Conservation (phyloP, 768 basidiomycete species). For the Termitomyces sp. region DNA sequence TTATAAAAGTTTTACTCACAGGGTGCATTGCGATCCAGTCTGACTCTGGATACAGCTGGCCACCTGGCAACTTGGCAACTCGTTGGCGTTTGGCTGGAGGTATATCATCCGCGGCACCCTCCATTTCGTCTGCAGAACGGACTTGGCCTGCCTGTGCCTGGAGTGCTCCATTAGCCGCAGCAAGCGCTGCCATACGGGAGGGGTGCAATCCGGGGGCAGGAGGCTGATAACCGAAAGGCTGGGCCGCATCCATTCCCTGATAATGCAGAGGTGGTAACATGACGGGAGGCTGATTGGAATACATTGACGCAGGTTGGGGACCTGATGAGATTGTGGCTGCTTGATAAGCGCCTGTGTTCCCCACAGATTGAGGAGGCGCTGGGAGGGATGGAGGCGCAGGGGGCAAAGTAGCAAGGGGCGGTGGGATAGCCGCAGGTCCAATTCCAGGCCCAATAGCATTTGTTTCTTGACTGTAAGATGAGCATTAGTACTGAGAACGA, state of each 20-base stretch:
- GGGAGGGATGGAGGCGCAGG: conserved; percentile 73
- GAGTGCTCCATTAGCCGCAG: conserved; percentile 45
- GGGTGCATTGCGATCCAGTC: conserved; percentile 94
- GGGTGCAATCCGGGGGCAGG: conserved; percentile 67
- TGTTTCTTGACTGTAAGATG: conserved; percentile 54
- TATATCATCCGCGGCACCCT: conserved; percentile 56
- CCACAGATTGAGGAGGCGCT: conserved; percentile 55
- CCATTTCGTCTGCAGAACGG: conserved; percentile 80
- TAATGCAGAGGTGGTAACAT: conserved; percentile 86
- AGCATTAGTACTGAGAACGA: conserved; percentile 1
- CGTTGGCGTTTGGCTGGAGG: conserved; percentile 87
- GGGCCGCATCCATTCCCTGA: conserved; percentile 71
- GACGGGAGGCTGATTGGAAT: conserved; percentile 54
- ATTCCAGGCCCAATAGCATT: conserved; percentile 87
- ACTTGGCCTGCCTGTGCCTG: conserved; percentile 67
- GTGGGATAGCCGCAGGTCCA: conserved; percentile 73
- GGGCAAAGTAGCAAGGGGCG: conserved; percentile 61
- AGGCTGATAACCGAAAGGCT: conserved; percentile 79
- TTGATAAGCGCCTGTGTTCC: conserved; percentile 51
- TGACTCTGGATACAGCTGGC: conserved; percentile 78
- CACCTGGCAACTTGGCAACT: conserved; percentile 82
- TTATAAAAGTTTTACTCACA: conserved; percentile 32
- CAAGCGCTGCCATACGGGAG: conserved; percentile 59
- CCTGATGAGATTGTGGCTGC: conserved; percentile 90
- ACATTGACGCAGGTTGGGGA: conserved; percentile 83